Evolutionary conservation across 495 filamentous ascomycete species (phyloP), one percentile per base, ranked within the genome.

Genomic region (Hypoxylon rickii): DNA sequence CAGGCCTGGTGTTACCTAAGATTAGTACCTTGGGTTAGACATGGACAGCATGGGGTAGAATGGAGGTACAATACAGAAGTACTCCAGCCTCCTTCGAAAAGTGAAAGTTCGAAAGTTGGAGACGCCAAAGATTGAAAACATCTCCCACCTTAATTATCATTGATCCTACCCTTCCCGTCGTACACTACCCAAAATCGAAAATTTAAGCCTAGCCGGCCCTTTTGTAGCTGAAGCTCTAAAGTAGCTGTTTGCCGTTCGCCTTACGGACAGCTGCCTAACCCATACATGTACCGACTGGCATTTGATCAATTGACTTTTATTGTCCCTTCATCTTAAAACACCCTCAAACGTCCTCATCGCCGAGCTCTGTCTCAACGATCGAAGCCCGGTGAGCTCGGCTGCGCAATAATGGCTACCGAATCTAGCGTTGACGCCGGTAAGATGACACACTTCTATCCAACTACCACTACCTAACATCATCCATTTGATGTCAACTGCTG

Each of bases 391-490:
- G 53, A 62, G 53, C 55, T 63, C 44, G 61, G 66, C 51, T 55
- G 63, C 60, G 60, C 66, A 52, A 66, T 54, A 60, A 69, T 69
- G 66, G 56, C 66, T 48, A 24, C 66, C 42, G 68, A 71, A 51
- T 50, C 66, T 18, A 62, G 21, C 34, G 59, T 62, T 42, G 67
- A 67, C 44, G 66, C 64, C 53, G 61, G 68, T 71, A 43, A 69
- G 68, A 31, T 55, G 6, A 24, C 3, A 38, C 10, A 47, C 34
- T 39, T 33, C 37, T 45, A 51, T 51, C 39, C 12, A 54, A 33
- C 22, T 29, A 34, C 3, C 13, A 13, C 16, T 15, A 12, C 22
- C 41, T 7, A 18, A 37, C 32, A 51, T 41, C 18, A 51, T 41
- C 16, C 26, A 37, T 50, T 18, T 38, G 26, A 17, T 21, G 42